phyloP scores from a whole-genome alignment of 768 basidiomycete species.

The Myochromella boudieri region DNA sequence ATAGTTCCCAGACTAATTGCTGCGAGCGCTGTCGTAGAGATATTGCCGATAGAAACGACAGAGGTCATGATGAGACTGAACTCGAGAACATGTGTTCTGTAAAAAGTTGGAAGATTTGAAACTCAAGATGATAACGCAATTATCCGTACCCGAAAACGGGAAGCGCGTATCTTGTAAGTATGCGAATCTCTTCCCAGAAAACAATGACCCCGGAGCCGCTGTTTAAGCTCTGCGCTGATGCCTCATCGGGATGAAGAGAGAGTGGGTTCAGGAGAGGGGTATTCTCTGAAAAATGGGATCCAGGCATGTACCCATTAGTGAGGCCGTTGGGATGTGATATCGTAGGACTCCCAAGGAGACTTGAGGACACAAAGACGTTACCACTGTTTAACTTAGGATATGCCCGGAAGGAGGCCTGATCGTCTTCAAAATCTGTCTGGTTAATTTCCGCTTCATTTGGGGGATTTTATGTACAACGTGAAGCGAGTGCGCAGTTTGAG shows the following conservation, averaged over 20 bases:
- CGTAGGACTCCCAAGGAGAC: constrained; percentile 15
- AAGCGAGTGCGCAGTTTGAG: constrained; percentile 65
- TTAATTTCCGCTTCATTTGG: constrained; percentile 19
- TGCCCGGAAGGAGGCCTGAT: constrained; percentile 6
- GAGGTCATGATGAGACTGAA: constrained; percentile 83
- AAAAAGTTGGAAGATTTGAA: no score
- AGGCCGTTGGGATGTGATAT: constrained; percentile 7
- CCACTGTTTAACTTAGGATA: no score
- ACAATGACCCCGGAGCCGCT: no score
- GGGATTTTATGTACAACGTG: constrained; percentile 45
- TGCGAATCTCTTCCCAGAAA: constrained; percentile 13
- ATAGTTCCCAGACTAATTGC: constrained; percentile 76
- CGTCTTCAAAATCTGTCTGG: constrained; percentile 18
- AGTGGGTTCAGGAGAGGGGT: constrained; percentile 60
- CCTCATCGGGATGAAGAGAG: constrained; percentile 59
- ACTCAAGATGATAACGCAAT: no score
- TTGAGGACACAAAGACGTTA: constrained; percentile 8
- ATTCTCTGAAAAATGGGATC: constrained; percentile 37
- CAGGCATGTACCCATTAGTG: constrained; percentile 11
- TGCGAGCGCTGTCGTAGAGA: constrained; percentile 86
- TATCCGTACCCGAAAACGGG: constrained; percentile 6
- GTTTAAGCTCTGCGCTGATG: constrained; percentile 25
- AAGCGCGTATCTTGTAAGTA: constrained; percentile 5
- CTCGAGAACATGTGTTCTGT: constrained; percentile 75
- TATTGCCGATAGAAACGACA: constrained; percentile 84